A percentile compares a stretch with the other conserved stretches of the same genome.
Evolutionary conservation across 148 eudicot species (phyloP).

Genomic region (Polygonum maritimum): DNA sequence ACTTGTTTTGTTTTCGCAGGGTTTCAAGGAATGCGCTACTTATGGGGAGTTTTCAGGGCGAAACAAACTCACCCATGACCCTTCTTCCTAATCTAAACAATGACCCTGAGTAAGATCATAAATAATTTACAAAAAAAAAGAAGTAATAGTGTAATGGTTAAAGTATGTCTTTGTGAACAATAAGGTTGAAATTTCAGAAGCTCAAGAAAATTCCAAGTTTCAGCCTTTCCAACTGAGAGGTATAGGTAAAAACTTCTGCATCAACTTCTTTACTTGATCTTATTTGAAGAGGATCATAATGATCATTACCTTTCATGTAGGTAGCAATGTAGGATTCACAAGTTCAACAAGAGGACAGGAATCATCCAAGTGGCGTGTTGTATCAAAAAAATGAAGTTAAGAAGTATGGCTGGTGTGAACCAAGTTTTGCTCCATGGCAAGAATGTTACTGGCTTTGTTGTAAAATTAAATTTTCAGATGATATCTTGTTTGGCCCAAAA

Average conservation of each 20-base stretch:
- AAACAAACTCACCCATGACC: constrained; percentile 15
- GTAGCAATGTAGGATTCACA: not conserved
- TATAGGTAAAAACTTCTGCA: not conserved
- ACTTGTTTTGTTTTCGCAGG: constrained; percentile 21
- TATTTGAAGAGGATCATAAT: not conserved
- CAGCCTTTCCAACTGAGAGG: not conserved
- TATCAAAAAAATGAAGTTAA: not conserved
- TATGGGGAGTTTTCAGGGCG: constrained; percentile 56
- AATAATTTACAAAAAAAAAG: not conserved
- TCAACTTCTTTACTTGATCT: not conserved
- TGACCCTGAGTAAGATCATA: not conserved
- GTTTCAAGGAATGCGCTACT: constrained; percentile 41
- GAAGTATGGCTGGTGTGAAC: not conserved
- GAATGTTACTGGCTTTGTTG: not conserved
- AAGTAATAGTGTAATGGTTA: not conserved
- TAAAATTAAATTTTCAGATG: not conserved
- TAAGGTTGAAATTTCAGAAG: not conserved
- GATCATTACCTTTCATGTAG: not conserved
- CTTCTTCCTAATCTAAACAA: not conserved
- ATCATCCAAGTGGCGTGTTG: not conserved
- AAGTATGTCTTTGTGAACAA: not conserved
- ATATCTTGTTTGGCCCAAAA: too few species aligned
- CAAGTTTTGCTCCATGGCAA: not conserved
- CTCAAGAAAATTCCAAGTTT: not conserved
- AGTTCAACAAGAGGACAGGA: not conserved